Evolutionary conservation across 805 yeast genomes (phyloP), one percentile per base, ranked within the genome.

Genomic region (Candida fluviatilis): DNA sequence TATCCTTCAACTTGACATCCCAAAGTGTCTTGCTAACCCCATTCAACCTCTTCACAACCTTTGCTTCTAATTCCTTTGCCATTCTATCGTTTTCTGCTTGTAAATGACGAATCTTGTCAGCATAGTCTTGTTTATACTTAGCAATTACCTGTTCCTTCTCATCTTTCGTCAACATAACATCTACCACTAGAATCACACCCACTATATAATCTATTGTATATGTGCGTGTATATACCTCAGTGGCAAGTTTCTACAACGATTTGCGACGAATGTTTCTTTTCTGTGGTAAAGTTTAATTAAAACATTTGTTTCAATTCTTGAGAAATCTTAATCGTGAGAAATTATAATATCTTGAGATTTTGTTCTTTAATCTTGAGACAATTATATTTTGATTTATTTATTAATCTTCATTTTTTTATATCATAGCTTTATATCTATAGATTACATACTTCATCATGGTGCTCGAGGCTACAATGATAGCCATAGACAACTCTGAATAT

Each of bases 381-480:
- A n/a, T n/a, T n/a, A n/a, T n/a, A n/a, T n/a, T n/a, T 21, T 21
- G 24, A 21, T 21, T 21, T 21, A 21, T 21, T 21, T 10, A 21
- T 21, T 21, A 6, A 10, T 21, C 10, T 21, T 6, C 8, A 21
- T 10, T 6, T 21, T 21, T 21, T 21, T 21, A n/a, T 21, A 21
- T 6, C 10, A 21, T 21, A 21, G 6, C 24, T 21, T 21, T 21
- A 10, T 21, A 6, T 21, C 8, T 21, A 10, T 10, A 21, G 14
- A 6, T 26, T 11, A 23, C 25, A 23, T 26, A 5, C 5, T 26
- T 26, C 29, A 72, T 55, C 38, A 89, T 89, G 97, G 96, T 84
- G 47, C 76, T 90, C 54, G 99, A 93, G 66, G 98, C 98, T 46
- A 85, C 96, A 12, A 90, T 93, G 84, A 77, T 93, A 46, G 87